Evolutionary conservation across 805 yeast species (phyloP).

Genomic region (Metschnikowia cubensis): DNA sequence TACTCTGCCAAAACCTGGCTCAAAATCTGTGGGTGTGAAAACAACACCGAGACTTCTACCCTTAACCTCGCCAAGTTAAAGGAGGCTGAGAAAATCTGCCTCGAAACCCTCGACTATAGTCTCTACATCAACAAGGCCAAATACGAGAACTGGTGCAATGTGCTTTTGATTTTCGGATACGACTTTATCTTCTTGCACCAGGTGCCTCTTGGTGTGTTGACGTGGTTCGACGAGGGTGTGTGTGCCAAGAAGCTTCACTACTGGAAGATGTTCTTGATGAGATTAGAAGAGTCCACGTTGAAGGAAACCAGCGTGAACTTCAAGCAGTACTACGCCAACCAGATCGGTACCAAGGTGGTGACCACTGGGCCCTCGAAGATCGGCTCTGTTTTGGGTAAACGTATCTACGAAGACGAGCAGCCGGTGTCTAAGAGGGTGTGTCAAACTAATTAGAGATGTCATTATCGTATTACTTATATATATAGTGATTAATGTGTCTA

Average conservation of each 20-base stretch:
- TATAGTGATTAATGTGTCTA: no score
- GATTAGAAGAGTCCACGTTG: conserved; percentile 13
- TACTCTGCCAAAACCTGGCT: conserved; percentile 71
- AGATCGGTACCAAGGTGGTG: conserved; percentile 18
- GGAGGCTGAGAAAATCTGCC: conserved; percentile 49
- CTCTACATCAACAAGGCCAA: conserved; percentile 47
- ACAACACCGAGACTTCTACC: conserved; percentile 17
- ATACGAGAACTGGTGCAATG: conserved; percentile 47
- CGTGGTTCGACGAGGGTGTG: conserved; percentile 14
- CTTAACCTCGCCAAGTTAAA: conserved; percentile 48
- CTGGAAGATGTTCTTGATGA: conserved; percentile 17
- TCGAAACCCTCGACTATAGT: conserved; percentile 53
- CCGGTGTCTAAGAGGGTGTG: conserved; percentile 10
- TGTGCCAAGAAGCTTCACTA: conserved; percentile 13
- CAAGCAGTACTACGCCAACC: conserved; percentile 20
- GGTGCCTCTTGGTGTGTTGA: conserved; percentile 20
- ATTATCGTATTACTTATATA: no score
- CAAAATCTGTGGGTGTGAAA: conserved; percentile 57
- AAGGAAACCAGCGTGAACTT: conserved; percentile 14
- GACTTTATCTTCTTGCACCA: conserved; percentile 38
- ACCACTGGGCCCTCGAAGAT: conserved; percentile 12
- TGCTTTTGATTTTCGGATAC: conserved; percentile 39
- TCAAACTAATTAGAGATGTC: not conserved
- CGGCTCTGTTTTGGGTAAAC: conserved; percentile 14
- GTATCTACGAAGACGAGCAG: conserved; percentile 11